A percentile compares a stretch with the other conserved stretches of the same genome.
Conservation (phyloP, 2,329 filamentous ascomycete genomes). For the Bertia moriformis region DNA sequence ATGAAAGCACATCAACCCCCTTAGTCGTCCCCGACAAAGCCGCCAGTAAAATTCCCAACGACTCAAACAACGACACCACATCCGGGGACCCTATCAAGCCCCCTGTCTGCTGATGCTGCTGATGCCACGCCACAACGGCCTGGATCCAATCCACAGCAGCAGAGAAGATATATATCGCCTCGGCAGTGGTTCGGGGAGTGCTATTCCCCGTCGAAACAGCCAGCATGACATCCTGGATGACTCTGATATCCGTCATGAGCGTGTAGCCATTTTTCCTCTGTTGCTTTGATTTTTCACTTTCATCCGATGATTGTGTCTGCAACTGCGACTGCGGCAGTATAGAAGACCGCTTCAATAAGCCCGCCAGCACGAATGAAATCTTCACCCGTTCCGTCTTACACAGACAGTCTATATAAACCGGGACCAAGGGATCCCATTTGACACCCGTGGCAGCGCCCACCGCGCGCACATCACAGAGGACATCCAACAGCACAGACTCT, state of each 20-base stretch:
- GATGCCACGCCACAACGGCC: constrained; percentile 17
- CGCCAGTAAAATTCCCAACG: constrained; percentile 21
- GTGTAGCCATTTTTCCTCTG: too few species aligned
- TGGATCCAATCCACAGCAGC: constrained; percentile 20
- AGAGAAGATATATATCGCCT: constrained; percentile 15
- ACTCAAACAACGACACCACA: constrained; percentile 21
- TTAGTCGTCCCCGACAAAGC: constrained; percentile 18
- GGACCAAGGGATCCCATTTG: constrained; percentile 23
- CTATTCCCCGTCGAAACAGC: constrained; percentile 17
- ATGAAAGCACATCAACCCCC: constrained; percentile 17
- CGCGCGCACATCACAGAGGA: not conserved
- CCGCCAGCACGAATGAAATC: constrained; percentile 7
- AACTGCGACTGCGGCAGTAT: not conserved
- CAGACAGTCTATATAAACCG: constrained; percentile 20
- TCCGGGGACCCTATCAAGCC: constrained; percentile 18
- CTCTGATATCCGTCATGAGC: constrained; percentile 22
- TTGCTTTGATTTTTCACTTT: constrained; percentile 12
- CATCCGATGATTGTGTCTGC: constrained; percentile 2
- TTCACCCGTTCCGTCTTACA: constrained; percentile 16
- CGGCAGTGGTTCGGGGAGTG: constrained; percentile 12
- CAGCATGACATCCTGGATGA: constrained; percentile 23
- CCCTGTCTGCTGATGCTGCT: constrained; percentile 11
- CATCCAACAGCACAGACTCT: not conserved
- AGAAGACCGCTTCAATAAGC: not conserved
- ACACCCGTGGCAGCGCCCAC: constrained; percentile 9